Evolutionary conservation across 2,329 filamentous ascomycete genomes (phyloP), one percentile per base, ranked within the genome.

Genomic region (Clonostachys solani): DNA sequence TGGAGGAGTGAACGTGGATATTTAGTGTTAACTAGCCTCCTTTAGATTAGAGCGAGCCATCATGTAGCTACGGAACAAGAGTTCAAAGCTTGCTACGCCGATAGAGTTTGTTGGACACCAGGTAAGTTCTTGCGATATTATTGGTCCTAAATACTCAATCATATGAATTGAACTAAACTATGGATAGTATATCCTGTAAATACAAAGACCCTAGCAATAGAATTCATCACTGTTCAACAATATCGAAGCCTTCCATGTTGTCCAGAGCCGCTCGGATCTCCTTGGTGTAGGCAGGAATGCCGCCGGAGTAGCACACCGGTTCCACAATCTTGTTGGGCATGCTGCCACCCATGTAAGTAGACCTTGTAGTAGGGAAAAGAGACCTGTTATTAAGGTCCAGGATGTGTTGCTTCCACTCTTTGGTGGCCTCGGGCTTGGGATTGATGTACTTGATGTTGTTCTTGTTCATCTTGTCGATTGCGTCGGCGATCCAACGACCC

Each of bases 321-420:
- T 83, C 78, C 23, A 65, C 66, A 1, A 66, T 54, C 62, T 82
- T 81, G 0, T 72, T 77, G 0, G 79, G 78, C 2, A 81, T 67
- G 38, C 66, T 78, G 0, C 70, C 73, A 4, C 80, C 80, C 72
- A 81, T 78, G 51, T 80, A 82, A 17, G 74, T 81, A 6, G 68
- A 75, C 23, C 61, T 65, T 0, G 71, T 71, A 0, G 65, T 72
- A 0, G 76, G 74, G 48, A 83, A 71, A 5, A 83, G 60, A 6
- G 67, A 69, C 12, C 40, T 54, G 54, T 79, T 60, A 42, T 68
- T 73, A 3, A 78, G 45, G 4, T 73, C 66, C n/a, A 73, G 54
- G 19, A 82, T 67, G 10, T 64, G 57, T 40, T 73, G 56, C 56
- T 74, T 79, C 76, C 77, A 84, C 5, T 63, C 55, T 6, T 69